A percentile compares a stretch with the other conserved stretches of the same genome.
Conservation (phyloP, 1,284 basidiomycete genomes). For the Sanghuangporus sanghuang region DNA sequence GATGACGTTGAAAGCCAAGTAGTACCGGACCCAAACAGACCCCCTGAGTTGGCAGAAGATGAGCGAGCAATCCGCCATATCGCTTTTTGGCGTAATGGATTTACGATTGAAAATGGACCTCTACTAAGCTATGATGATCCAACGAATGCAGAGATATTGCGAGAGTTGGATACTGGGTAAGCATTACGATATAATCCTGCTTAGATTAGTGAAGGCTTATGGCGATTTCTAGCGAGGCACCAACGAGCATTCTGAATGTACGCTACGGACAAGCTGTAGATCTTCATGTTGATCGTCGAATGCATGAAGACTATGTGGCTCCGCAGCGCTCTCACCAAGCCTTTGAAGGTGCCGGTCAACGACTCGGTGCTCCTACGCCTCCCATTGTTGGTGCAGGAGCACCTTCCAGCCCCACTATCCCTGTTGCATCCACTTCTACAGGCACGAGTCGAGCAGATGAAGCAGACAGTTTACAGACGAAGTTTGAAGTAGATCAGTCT, state of each 20-base stretch:
- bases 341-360: slow-evolving; percentile 78
- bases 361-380: slow-evolving; percentile 72
- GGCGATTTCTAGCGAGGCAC: slow-evolving; percentile 55
- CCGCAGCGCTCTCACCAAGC: slow-evolving; percentile 36
- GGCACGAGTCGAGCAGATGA: slow-evolving; percentile 26
- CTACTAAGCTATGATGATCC: slow-evolving; percentile 86
- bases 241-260: slow-evolving; percentile 76
- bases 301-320: slow-evolving; percentile 69
- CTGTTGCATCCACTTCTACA: slow-evolving; percentile 19
- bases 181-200: slow-evolving; percentile 23
- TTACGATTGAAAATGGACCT: slow-evolving; percentile 88
- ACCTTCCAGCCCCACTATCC: slow-evolving; percentile 36
- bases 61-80: slow-evolving; percentile 70
- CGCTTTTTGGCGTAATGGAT: slow-evolving; percentile 94
- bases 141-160: slow-evolving; percentile 65
- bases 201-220: not conserved
- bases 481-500: slow-evolving; percentile 78
- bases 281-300: slow-evolving; percentile 74
- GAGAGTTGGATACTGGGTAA: slow-evolving; percentile 79
- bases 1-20: slow-evolving; percentile 73
- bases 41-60: slow-evolving; percentile 34
- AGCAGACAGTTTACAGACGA: slow-evolving; percentile 40
- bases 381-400: slow-evolving; percentile 34
- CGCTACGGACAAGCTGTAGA: slow-evolving; percentile 81
- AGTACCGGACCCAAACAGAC: slow-evolving; percentile 63